Conservation (phyloP, 2,329 filamentous ascomycete genomes). For the Paecilomyces fulvus region DNA sequence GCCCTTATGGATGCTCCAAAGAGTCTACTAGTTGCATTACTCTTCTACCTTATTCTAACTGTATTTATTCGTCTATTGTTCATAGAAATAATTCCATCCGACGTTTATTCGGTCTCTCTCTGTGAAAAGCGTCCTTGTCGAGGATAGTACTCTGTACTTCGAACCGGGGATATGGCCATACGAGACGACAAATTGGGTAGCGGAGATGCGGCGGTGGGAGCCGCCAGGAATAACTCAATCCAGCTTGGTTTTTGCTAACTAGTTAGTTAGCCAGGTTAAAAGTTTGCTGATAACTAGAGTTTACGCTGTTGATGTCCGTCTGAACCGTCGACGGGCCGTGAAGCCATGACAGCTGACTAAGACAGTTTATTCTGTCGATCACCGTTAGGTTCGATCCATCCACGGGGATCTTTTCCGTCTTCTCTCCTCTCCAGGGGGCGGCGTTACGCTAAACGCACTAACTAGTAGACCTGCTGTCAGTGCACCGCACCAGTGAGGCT, state of each 20-base stretch:
- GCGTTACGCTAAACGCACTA: neutral
- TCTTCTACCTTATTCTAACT: neutral
- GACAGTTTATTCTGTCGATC: constrained; percentile 7
- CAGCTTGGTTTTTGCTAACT: too few species aligned
- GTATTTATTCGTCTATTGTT: neutral
- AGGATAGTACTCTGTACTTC: neutral
- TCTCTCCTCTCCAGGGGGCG: neutral
- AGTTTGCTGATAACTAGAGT: too few species aligned
- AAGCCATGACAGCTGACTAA: constrained; percentile 5
- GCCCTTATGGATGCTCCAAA: neutral
- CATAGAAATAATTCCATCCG: neutral
- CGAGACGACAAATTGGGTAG: too few species aligned
- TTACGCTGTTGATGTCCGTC: neutral
- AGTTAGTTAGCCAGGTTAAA: too few species aligned
- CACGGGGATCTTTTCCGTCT: neutral
- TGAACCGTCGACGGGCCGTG: neutral
- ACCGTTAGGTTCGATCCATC: neutral
- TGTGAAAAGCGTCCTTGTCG: too few species aligned
- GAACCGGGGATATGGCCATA: neutral
- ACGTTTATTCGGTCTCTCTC: too few species aligned
- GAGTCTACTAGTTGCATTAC: neutral
- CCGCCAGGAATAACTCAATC: neutral
- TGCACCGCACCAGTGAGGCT: neutral
- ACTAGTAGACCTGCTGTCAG: neutral
- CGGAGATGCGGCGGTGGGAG: neutral